A percentile compares a stretch with the other conserved stretches of the same genome.
Evolutionary conservation across 2,329 filamentous ascomycete genomes (phyloP).

Genomic region (Chrysoporthe cubensis): DNA sequence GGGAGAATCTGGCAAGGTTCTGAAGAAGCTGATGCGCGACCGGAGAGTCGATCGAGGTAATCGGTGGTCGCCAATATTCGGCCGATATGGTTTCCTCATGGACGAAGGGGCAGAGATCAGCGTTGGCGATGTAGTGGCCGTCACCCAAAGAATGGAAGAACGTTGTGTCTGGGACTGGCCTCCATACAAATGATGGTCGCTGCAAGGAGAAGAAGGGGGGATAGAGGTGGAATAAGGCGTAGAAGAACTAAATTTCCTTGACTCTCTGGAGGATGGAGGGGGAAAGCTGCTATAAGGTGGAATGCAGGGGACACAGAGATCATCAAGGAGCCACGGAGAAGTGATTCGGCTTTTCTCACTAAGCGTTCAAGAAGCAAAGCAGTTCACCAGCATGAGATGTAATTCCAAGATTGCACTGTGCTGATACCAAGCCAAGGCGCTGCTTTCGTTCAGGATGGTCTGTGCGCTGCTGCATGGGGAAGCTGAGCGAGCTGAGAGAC

Average conservation of each 20-base stretch:
- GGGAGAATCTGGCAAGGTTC: slow-evolving; percentile 61
- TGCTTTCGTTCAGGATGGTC: neutral
- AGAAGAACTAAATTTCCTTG: no score
- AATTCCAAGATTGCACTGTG: neutral
- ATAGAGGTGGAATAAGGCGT: no score
- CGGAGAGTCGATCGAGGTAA: slow-evolving; percentile 70
- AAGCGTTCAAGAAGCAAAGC: neutral
- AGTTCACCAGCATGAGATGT: neutral
- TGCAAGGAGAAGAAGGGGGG: no score
- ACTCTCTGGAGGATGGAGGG: no score
- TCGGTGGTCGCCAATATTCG: slow-evolving; percentile 73
- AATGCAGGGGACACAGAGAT: no score
- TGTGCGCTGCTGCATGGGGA: slow-evolving; percentile 1
- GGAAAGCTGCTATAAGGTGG: no score
- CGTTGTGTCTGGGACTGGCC: slow-evolving; percentile 27
- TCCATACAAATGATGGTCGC: slow-evolving; percentile 16
- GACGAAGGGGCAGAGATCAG: slow-evolving; percentile 43
- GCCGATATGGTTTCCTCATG: slow-evolving; percentile 68
- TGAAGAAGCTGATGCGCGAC: slow-evolving; percentile 73
- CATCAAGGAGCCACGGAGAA: no score
- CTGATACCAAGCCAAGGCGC: neutral
- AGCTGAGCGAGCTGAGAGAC: neutral
- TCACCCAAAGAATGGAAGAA: slow-evolving; percentile 46
- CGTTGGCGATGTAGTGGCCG: slow-evolving; percentile 60
- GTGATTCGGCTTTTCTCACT: neutral